These are phyloP conservation scores for Aspergillus ibericus DNA, from an alignment of 2,329 filamentous ascomycete species.

Conservation along the genomic window DNA sequence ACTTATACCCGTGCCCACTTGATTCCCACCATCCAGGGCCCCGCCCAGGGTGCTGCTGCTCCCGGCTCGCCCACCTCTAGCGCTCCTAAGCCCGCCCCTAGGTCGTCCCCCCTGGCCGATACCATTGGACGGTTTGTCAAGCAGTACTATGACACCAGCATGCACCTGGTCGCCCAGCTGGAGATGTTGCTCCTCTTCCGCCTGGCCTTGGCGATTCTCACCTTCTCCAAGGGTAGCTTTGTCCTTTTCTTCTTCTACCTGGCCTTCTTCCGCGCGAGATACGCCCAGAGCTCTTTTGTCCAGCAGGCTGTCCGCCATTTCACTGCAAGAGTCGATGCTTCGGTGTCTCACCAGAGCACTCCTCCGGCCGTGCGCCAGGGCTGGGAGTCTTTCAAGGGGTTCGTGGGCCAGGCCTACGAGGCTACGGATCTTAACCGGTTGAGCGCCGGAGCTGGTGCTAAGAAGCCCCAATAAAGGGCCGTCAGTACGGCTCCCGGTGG, in stretches of 20 bases:
- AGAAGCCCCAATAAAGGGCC: conserved; percentile 50
- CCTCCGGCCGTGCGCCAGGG: conserved; percentile 75
- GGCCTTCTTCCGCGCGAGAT: conserved; percentile 86
- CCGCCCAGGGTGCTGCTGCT: conserved; percentile 50
- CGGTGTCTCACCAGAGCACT: conserved; percentile 81
- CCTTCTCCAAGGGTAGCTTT: conserved; percentile 91
- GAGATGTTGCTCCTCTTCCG: conserved; percentile 88
- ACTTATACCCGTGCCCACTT: conserved; percentile 94
- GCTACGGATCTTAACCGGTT: conserved; percentile 78
- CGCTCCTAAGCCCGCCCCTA: conserved; percentile 50
- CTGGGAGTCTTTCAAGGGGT: conserved; percentile 77
- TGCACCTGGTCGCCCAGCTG: conserved; percentile 85
- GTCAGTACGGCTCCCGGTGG: not conserved
- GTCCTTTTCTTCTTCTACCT: conserved; percentile 84
- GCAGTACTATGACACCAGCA: conserved; percentile 94
- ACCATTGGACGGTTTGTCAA: conserved; percentile 92
- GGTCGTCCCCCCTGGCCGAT: conserved; percentile 68
- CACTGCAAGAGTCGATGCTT: conserved; percentile 73
- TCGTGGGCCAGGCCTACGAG: conserved; percentile 72
- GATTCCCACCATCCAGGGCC: conserved; percentile 79
- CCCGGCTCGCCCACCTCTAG: conserved; percentile 56
- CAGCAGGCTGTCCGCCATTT: conserved; percentile 75
- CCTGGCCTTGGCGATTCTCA: conserved; percentile 73
- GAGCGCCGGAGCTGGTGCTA: conserved; percentile 52
- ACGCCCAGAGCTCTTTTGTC: conserved; percentile 88